Evolutionary conservation across 163 green algal species (phyloP), one percentile per base, ranked within the genome.

Genomic region (Trebouxiophyceae sp.): DNA sequence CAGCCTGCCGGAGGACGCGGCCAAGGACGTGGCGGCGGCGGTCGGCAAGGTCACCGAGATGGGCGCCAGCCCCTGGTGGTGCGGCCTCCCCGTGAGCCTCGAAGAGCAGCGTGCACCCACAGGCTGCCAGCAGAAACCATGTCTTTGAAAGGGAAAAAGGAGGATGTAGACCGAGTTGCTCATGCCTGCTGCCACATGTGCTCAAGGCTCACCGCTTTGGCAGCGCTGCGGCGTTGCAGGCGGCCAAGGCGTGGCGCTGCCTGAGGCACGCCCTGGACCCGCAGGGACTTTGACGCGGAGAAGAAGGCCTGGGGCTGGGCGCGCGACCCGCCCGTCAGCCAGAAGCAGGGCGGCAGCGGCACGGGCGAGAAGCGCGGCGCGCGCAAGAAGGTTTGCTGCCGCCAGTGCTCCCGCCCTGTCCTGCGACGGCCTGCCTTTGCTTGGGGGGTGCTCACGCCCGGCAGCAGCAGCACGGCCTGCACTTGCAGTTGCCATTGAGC

Each of bases 251-350:
- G n/a, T n/a, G n/a, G n/a, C n/a, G n/a, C n/a, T n/a, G n/a, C n/a
- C n/a, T n/a, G n/a, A n/a, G n/a, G n/a, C n/a, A n/a, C n/a, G n/a
- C n/a, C n/a, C n/a, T n/a, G n/a, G n/a, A n/a, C n/a, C n/a, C 20
- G 46, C 70, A 84, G 78, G 87, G 81, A 80, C 68, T 93, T 77
- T 62, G 45, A 86, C 46, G 69, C 46, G 34, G 65, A 59, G 5
- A 79, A 71, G 54, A 27, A 78, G 61, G n/a, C 77, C 65, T 96
- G 89, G 89, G 84, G 81, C 56, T 96, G 89, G 89, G 57, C 77
- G 0, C 65, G 71, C 33, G 58, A 75, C 0, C 44, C 79, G 30
- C 82, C 85, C 8, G 54, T 70, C 33, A 89, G 68, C 61, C 68
- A 81, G 65, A 79, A 85, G 30, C n/a, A 26, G 1, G 60, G 44